These are phyloP conservation scores for Pecoramyces ruminantium DNA, from an alignment of 192 early-diverging fungal species.

Conservation along the genomic window DNA sequence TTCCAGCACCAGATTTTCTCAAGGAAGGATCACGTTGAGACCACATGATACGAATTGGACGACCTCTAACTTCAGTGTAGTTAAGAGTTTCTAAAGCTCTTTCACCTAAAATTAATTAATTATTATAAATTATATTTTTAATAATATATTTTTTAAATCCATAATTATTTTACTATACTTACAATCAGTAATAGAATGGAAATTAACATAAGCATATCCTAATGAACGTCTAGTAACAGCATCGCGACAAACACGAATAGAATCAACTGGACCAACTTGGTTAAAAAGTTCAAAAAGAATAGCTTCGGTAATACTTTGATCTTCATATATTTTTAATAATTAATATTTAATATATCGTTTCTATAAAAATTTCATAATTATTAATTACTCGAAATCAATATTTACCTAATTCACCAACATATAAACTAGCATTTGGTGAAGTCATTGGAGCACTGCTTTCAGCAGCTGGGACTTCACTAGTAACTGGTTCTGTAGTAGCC, in stretches of 20 bases:
- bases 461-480: not conserved
- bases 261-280: conserved; percentile 82
- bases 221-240: conserved; percentile 88
- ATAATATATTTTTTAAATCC: not conserved
- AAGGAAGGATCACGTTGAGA: conserved; percentile 93
- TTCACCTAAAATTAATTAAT: conserved; percentile 34
- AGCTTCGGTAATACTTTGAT: conserved; percentile 90
- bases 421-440: conserved; percentile 45
- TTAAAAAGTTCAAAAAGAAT: conserved; percentile 96
- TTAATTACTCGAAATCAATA: not conserved
- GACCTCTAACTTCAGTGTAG: conserved; percentile 88
- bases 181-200: conserved; percentile 72
- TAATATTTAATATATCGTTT: not conserved
- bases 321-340: conserved; percentile 8
- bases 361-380: not conserved
- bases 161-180: conserved; percentile 1
- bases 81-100: conserved; percentile 85
- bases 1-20: conserved; percentile 78
- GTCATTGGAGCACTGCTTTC: conserved; percentile 1
- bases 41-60: conserved; percentile 99
- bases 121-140: not conserved
- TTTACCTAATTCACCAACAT: conserved; percentile 83
- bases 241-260: conserved; percentile 95
- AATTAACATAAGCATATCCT: conserved; percentile 99
- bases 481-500: not conserved